Evolutionary conservation across 441 rosid species (phyloP), one percentile per base, ranked within the genome.

Genomic region (Jatropha podagrica): DNA sequence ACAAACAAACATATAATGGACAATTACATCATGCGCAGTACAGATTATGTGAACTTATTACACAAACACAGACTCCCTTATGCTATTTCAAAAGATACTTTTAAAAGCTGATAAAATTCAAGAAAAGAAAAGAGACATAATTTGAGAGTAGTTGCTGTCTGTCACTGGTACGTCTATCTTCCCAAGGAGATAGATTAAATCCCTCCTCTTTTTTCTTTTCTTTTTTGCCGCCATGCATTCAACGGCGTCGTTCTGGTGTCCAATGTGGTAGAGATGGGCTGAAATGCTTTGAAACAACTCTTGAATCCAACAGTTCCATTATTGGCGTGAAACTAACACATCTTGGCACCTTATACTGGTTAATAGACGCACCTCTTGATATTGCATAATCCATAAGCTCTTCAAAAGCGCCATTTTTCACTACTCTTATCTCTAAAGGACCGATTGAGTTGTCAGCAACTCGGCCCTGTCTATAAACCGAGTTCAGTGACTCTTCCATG

Each of bases 311-410:
- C 73, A 95, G 71, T 83, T 95, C 98, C 86, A 92, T 81, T n/a
- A 93, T 93, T 8, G 99, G 98, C 11, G 90, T 87, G 77, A 87
- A 93, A 82, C 86, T 95, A 4, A 95, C 98, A 78, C 99, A 95
- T 82, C 99, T 83, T 13, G 99, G 98, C 49, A 87, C 98, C 84
- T 95, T 95, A 68, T 95, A 95, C 81, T 92, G 99, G 69, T 95
- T 95, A 68, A 95, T 95, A 4, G 99, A 95, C 0, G 99, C 99
- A 0, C 99, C 98, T 62, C 95, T 85, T 15, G 98, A 91, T 68
- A 95, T 92, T 2, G 98, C 97, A 59, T 93, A 93, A 79, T 95
- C 99, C 98, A 95, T 95, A 27, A 95, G 72, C 80, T 93, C 98
- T 79, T 95, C 99, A 77, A 95, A 93, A 42, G 99, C 93, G 13